Percentiles rank a stretch among this genome's conserved stretches.
These are phyloP conservation scores for Geosmithia morbida DNA, from an alignment of 2,329 filamentous ascomycete genomes.

Conservation along the genomic window DNA sequence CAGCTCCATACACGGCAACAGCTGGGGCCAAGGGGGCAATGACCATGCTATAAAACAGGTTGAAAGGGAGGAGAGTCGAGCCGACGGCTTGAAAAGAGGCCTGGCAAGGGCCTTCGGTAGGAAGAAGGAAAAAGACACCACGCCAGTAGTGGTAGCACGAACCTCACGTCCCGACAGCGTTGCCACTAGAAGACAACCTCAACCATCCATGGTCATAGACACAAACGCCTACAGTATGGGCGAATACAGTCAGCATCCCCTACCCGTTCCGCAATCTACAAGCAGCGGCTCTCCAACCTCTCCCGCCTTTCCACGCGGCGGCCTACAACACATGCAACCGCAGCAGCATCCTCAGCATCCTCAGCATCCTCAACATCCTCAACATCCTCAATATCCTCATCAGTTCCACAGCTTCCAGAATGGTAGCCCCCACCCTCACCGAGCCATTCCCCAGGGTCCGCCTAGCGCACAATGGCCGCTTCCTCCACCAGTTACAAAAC, in stretches of 20 bases:
- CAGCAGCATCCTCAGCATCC: conserved; percentile 4
- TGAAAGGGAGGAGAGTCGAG: conserved; percentile 31
- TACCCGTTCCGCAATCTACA: background rate
- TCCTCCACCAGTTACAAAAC: conserved; percentile 26
- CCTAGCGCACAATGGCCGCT: conserved; percentile 8
- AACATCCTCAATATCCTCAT: conserved; percentile 3
- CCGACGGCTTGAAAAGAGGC: conserved; percentile 34
- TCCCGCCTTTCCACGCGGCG: background rate
- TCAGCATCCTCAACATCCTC: too few relatives aligned
- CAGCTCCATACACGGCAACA: background rate
- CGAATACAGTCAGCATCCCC: background rate
- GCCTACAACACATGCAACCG: background rate
- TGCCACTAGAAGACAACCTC: conserved; percentile 4
- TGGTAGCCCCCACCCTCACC: background rate
- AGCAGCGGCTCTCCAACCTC: background rate
- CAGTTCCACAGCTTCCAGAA: background rate
- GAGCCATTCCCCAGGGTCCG: conserved; percentile 3
- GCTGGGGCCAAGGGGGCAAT: background rate
- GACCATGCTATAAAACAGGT: background rate
- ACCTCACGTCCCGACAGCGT: conserved; percentile 8
- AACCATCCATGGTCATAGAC: background rate
- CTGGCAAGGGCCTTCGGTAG: conserved; percentile 37
- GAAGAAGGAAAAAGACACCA: conserved; percentile 27
- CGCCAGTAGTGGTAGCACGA: conserved; percentile 3
- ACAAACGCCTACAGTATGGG: conserved; percentile 2